phyloP scores from a whole-genome alignment of 306 rosid genomes.

The Cicer chorassanicum region DNA sequence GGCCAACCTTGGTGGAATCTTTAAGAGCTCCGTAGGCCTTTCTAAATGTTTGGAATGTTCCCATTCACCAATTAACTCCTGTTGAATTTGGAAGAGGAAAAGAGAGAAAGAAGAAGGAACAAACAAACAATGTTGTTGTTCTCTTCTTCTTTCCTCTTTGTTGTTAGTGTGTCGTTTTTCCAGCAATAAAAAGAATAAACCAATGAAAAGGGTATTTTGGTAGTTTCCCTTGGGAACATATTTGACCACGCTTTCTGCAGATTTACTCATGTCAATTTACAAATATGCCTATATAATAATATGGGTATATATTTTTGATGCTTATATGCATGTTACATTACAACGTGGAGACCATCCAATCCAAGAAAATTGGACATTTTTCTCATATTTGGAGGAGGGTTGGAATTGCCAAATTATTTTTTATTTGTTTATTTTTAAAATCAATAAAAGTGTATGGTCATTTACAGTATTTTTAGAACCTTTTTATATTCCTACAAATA shows the following conservation, averaged over 20 bases:
- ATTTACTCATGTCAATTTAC: conserved; percentile 6
- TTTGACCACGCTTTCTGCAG: neutral
- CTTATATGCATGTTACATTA: neutral
- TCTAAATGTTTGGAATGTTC: conserved; percentile 73
- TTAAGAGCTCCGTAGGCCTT: conserved; percentile 96
- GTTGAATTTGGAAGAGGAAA: conserved; percentile 19
- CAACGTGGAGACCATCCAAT: neutral
- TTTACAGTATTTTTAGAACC: too few relatives aligned
- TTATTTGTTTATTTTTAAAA: too few relatives aligned
- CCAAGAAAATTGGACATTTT: neutral
- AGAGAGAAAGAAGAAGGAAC: conserved; percentile 50
- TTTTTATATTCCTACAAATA: too few relatives aligned
- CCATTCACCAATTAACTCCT: conserved; percentile 53
- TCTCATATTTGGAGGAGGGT: neutral
- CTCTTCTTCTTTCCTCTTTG: conserved; percentile 45
- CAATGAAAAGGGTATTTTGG: conserved; percentile 32
- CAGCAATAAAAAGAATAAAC: conserved; percentile 48
- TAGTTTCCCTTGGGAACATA: conserved; percentile 25
- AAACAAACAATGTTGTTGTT: conserved; percentile 49
- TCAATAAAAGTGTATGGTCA: too few relatives aligned
- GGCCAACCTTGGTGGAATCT: conserved; percentile 94
- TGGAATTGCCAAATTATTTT: too few relatives aligned
- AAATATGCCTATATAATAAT: neutral
- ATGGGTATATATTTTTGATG: neutral
- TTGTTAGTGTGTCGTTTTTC: conserved; percentile 46